Percentiles rank a stretch among this genome's conserved stretches.
Conservation (phyloP, 164 flowering plant species). For the Dillenia suffruticosa region DNA sequence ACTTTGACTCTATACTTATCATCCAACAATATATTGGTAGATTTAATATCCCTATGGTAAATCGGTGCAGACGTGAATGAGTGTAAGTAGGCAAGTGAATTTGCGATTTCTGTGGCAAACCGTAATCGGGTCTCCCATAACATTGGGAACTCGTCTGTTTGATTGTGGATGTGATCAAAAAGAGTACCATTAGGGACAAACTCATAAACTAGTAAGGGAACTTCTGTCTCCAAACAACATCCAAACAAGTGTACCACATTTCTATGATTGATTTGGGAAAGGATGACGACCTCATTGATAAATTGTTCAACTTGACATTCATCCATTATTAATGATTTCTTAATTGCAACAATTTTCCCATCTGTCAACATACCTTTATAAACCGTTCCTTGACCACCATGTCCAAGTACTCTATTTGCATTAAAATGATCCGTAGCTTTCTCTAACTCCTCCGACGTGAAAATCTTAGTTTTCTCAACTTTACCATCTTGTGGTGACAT, state of each 20-base stretch:
- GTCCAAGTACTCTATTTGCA: neutral
- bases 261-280: conserved; percentile 7
- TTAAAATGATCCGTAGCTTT: conserved; percentile 2
- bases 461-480: neutral
- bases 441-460: neutral
- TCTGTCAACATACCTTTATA: neutral
- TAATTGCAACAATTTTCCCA: neutral
- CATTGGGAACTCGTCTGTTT: neutral
- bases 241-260: conserved; percentile 8
- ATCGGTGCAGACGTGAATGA: neutral
- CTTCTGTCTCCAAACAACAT: conserved; percentile 3
- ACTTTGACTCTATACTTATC: neutral
- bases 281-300: neutral
- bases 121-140: conserved; percentile 4
- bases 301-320: neutral
- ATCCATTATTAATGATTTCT: neutral
- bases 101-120: conserved; percentile 2
- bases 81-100: conserved; percentile 4
- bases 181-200: conserved; percentile 1
- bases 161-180: neutral
- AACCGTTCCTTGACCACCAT: too few species aligned
- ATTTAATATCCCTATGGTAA: conserved; percentile 1
- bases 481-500: too few species aligned
- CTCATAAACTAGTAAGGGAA: conserved; percentile 4
- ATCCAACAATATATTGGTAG: conserved; percentile 1